Base-by-base conservation (phyloP, 257 asterid genomes). In the Plectranthus barbatus region DNA sequence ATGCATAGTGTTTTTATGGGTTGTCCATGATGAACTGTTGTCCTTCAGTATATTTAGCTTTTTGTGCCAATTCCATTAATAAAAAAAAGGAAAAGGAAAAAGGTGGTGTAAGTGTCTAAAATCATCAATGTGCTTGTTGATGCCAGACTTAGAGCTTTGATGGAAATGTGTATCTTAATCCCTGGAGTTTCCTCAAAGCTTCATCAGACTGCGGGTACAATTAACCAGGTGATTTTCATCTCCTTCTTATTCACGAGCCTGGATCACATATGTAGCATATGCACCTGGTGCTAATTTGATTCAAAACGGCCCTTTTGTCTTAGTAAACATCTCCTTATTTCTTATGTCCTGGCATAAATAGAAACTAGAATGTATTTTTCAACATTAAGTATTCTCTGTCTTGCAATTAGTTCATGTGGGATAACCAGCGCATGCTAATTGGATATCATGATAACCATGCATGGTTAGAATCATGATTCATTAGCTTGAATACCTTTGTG, bases 151-250 rank as follows among this genome's bases (percentile, higher is more conserved):
- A 78, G 99, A 73, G 83, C 99, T 19, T 86, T 83, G 77, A 92
- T 92, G 99, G 99, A 89, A 76, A 76, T 89, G 90, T 92, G 99
- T 88, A 89, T 92, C 75, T 80, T 92, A 72, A 75, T 84, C 63
- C 88, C 99, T 66, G 99, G 97, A 68, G 72, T 62, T 56, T 78
- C 91, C 63, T 72, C 96, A 39, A 85, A 80, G 79, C 79, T 76
- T 64, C 91, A 75, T 44, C 86, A 77, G 71, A 67, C 74, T 54
- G 70, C 72, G 74, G 82, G 77, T 48, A 52, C 81, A 76, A 72
- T 71, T 72, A 79, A 74, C 53, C 77, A 79, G 78, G 98, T 84
- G 74, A 76, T 80, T 76, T 59, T 40, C 48, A 57, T 56, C 21
- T 44, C 29, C 34, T 62, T 50, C n/a, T 37, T 31, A 36, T 42